A percentile compares a stretch with the other conserved stretches of the same genome.
phyloP scores from a whole-genome alignment of 306 rosid species.

The Luffa aegyptiaca region DNA sequence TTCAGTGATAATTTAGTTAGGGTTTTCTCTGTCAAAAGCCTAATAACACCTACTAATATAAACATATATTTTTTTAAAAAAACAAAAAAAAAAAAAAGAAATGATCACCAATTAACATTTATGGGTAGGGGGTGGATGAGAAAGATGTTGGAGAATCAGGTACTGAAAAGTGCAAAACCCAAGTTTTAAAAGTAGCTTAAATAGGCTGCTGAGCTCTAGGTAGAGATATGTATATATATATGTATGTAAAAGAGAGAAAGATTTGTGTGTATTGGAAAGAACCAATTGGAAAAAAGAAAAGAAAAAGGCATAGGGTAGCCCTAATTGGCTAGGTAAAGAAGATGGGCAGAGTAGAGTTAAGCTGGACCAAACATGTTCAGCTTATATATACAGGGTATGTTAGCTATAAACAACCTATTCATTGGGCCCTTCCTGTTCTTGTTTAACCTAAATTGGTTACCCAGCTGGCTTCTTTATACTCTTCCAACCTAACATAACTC shows the following conservation, averaged over 20 bases:
- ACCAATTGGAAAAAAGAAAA: neutral
- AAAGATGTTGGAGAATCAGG: conserved; percentile 10
- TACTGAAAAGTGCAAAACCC: conserved; percentile 14
- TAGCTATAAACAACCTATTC: neutral
- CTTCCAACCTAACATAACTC: neutral
- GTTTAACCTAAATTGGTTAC: neutral
- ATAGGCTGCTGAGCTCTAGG: neutral
- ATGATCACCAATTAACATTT: neutral
- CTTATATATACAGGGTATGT: conserved; percentile 1
- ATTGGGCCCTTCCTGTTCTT: neutral
- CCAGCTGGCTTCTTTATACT: neutral
- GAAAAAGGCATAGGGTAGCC: neutral
- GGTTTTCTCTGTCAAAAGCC: neutral
- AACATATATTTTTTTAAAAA: neutral
- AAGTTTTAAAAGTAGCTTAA: neutral
- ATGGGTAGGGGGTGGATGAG: neutral
- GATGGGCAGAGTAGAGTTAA: neutral
- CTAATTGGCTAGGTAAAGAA: neutral
- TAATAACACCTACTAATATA: neutral
- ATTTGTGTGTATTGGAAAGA: neutral
- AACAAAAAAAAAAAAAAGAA: neutral
- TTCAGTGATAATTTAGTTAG: conserved; percentile 6
- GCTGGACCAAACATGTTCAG: conserved; percentile 1
- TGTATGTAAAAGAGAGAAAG: no score
- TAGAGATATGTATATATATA: neutral